Percentiles rank a stretch among this genome's conserved stretches.
phyloP scores from a whole-genome alignment of 2,329 filamentous ascomycete species.

The Xylaria hypoxylon region DNA sequence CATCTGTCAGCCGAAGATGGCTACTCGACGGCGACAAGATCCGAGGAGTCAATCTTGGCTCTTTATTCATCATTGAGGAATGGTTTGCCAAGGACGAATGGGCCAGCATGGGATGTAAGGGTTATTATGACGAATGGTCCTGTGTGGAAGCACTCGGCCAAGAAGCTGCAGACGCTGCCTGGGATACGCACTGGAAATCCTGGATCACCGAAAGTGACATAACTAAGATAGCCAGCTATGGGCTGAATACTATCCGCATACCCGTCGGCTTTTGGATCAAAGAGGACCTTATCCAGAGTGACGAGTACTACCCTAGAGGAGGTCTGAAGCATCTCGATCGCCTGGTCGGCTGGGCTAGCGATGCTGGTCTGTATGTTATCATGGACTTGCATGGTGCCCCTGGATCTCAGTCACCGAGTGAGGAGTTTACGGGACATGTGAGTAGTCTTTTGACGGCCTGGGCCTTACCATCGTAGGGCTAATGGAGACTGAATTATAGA shows the following conservation, averaged over 20 bases:
- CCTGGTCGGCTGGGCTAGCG: constrained; percentile 58
- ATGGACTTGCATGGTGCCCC: constrained; percentile 62
- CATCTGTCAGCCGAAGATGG: constrained; percentile 21
- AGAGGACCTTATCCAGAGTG: constrained; percentile 57
- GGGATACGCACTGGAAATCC: constrained; percentile 60
- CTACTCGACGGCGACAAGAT: constrained; percentile 38
- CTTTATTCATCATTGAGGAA: constrained; percentile 61
- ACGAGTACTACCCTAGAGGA: constrained; percentile 56
- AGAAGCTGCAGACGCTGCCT: constrained; percentile 57
- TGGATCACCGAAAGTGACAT: constrained; percentile 61
- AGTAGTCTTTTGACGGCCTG: background rate
- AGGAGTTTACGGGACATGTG: constrained; percentile 58
- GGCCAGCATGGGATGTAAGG: constrained; percentile 59
- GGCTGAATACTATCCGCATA: constrained; percentile 62
- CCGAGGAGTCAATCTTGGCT: constrained; percentile 62
- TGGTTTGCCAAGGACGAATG: constrained; percentile 60
- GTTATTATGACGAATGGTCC: constrained; percentile 58
- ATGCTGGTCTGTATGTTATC: constrained; percentile 61
- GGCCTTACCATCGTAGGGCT: background rate
- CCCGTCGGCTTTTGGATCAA: constrained; percentile 64
- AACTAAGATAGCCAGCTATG: constrained; percentile 56
- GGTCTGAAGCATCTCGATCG: constrained; percentile 58
- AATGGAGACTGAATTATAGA: background rate
- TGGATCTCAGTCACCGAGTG: constrained; percentile 55
- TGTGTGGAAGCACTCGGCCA: constrained; percentile 60